A percentile compares a stretch with the other conserved stretches of the same genome.
Evolutionary conservation across 2,329 filamentous ascomycete species (phyloP).

Genomic region (Exophiala oligosperma): DNA sequence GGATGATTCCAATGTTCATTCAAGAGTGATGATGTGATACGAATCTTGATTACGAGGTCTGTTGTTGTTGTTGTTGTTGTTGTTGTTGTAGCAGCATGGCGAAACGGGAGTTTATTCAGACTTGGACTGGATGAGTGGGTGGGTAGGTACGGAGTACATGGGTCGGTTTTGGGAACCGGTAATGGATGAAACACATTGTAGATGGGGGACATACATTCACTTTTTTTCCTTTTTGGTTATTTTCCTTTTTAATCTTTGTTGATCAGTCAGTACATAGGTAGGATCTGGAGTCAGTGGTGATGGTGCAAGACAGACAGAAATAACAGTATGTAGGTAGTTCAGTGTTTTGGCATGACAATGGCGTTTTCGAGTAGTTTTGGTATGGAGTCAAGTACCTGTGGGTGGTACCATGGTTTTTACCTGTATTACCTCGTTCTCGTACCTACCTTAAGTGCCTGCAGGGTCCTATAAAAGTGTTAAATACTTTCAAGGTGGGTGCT

Average conservation of each 20-base stretch:
- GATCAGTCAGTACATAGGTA: too few species aligned
- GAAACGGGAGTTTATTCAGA: neutral
- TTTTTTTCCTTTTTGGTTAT: neutral
- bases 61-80: neutral
- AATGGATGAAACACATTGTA: neutral
- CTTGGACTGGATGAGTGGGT: neutral
- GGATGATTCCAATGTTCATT: constrained; percentile 24
- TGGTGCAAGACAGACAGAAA: too few species aligned
- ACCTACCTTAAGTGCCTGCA: too few species aligned
- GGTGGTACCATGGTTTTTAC: too few species aligned
- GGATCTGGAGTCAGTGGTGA: too few species aligned
- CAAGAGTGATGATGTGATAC: constrained; percentile 18
- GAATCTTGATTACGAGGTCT: neutral
- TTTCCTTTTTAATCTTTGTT: too few species aligned
- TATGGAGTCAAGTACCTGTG: too few species aligned
- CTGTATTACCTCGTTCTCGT: too few species aligned
- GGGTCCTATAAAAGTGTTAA: too few species aligned
- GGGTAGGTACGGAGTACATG: neutral
- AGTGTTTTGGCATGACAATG: neutral
- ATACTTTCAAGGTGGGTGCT: too few species aligned
- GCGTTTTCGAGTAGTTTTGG: neutral
- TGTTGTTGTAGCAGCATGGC: neutral
- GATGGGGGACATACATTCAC: neutral
- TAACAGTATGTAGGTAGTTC: neutral
- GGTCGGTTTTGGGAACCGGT: neutral